A percentile compares a stretch with the other conserved stretches of the same genome.
phyloP scores from a whole-genome alignment of 306 rosid genomes.

The Clitoria ternatea region DNA sequence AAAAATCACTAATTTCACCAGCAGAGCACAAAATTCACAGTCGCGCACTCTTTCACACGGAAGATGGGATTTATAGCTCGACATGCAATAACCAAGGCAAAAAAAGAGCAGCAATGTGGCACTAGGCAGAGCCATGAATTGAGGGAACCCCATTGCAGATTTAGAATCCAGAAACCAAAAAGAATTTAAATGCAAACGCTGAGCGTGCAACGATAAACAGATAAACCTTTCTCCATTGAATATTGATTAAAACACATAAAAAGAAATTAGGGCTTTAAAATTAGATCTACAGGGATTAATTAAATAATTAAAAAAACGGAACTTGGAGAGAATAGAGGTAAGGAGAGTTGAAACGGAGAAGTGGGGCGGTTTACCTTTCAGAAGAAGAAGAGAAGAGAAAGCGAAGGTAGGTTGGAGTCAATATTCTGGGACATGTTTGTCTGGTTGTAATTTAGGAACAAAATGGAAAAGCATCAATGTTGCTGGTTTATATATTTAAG shows the following conservation, averaged over 20 bases:
- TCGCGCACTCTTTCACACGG: not conserved
- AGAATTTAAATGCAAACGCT: not conserved
- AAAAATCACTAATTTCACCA: not conserved
- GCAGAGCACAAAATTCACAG: not conserved
- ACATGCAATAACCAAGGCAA: slow-evolving; percentile 3
- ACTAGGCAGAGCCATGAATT: slow-evolving; percentile 3
- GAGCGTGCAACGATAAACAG: slow-evolving; percentile 13
- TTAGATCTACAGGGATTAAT: slow-evolving; percentile 20
- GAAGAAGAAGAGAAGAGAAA: slow-evolving; percentile 16
- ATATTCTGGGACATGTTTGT: slow-evolving; percentile 29
- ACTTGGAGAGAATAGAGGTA: not conserved
- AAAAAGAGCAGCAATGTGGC: slow-evolving; percentile 18
- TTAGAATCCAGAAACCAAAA: not conserved
- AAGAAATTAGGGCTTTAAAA: slow-evolving; percentile 9
- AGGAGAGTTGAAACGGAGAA: not conserved
- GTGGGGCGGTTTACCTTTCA: slow-evolving; percentile 40
- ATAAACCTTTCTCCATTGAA: not conserved
- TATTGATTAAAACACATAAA: slow-evolving; percentile 16
- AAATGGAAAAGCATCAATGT: not conserved
- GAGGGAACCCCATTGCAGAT: slow-evolving; percentile 22
- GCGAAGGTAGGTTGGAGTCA: slow-evolving; percentile 21
- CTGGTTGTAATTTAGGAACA: not conserved
- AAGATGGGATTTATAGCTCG: slow-evolving; percentile 1
- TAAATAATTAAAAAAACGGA: not conserved
- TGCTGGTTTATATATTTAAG: not conserved